These are phyloP conservation scores for Trichoderma atroviride DNA, from an alignment of 2,329 filamentous ascomycete genomes.

Conservation along the genomic window DNA sequence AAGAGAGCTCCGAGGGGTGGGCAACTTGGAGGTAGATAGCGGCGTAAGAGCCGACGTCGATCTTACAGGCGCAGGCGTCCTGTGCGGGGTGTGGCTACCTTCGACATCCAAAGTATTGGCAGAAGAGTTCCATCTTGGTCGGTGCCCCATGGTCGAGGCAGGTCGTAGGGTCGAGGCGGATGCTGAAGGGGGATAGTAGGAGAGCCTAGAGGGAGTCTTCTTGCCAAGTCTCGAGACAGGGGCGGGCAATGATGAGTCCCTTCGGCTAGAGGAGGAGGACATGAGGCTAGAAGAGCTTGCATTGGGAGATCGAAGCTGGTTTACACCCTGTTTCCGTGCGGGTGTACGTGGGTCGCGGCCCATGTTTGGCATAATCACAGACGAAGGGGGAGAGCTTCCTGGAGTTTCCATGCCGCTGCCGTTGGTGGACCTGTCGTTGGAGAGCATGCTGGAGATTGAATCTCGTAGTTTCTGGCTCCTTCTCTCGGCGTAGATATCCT, in stretches of 20 bases:
- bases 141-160: constrained; percentile 52
- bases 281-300: constrained; percentile 50
- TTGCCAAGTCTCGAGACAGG: constrained; percentile 45
- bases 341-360: constrained; percentile 55
- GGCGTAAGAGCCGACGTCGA: constrained; percentile 49
- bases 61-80: constrained; percentile 46
- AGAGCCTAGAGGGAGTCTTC: constrained; percentile 50
- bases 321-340: constrained; percentile 38
- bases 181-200: constrained; percentile 48
- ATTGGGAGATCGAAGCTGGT: constrained; percentile 53
- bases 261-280: constrained; percentile 49
- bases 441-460: constrained; percentile 89
- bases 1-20: constrained; percentile 52
- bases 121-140: constrained; percentile 73
- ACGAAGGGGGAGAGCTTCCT: constrained; percentile 66
- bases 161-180: constrained; percentile 47
- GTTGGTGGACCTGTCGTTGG: constrained; percentile 73
- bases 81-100: constrained; percentile 66
- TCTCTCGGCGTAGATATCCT: constrained; percentile 67
- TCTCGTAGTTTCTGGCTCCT: constrained; percentile 80
- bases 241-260: constrained; percentile 53
- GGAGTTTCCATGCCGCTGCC: constrained; percentile 72
- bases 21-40: constrained; percentile 51
- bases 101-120: constrained; percentile 66
- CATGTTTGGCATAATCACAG: constrained; percentile 61